These are phyloP conservation scores for Candida sojae DNA, from an alignment of 1,139 yeast genomes.

Conservation along the genomic window DNA sequence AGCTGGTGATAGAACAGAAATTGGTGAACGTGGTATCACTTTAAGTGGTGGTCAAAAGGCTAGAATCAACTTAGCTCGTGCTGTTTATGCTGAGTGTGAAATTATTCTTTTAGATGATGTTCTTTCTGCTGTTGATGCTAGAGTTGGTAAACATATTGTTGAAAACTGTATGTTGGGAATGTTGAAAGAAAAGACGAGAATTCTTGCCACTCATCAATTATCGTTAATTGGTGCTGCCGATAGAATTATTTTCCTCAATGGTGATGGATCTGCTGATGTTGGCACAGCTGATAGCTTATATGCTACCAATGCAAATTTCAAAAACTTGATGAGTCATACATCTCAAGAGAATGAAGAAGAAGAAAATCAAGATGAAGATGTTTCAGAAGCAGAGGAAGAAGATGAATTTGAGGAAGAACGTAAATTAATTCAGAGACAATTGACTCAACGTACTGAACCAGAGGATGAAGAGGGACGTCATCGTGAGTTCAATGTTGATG, in stretches of 20 bases:
- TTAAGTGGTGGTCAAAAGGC: conserved; percentile 55
- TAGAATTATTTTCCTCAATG: conserved; percentile 39
- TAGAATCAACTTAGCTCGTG: conserved; percentile 46
- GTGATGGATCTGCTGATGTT: conserved; percentile 43
- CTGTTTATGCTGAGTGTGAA: conserved; percentile 43
- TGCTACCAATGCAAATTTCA: conserved; percentile 42
- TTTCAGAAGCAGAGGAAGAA: conserved; percentile 12
- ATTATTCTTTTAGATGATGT: conserved; percentile 48
- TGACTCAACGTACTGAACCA: conserved; percentile 14
- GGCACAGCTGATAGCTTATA: conserved; percentile 43
- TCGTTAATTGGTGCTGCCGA: conserved; percentile 46
- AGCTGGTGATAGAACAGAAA: conserved; percentile 48
- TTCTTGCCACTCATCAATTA: conserved; percentile 51
- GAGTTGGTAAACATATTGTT: conserved; percentile 50
- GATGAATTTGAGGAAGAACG: conserved; percentile 23
- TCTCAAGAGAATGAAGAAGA: conserved; percentile 22
- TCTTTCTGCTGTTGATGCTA: conserved; percentile 51
- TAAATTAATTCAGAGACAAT: conserved; percentile 21
- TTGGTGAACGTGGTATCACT: conserved; percentile 52
- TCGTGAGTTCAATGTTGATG: conserved; percentile 23
- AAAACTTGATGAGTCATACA: conserved; percentile 50
- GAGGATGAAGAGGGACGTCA: conserved; percentile 21
- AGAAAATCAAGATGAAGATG: conserved; percentile 21
- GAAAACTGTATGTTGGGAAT: conserved; percentile 37
- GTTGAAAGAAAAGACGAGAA: conserved; percentile 37